phyloP scores from a whole-genome alignment of 176 grass and related monocot genomes.

The Avena atlantica region DNA sequence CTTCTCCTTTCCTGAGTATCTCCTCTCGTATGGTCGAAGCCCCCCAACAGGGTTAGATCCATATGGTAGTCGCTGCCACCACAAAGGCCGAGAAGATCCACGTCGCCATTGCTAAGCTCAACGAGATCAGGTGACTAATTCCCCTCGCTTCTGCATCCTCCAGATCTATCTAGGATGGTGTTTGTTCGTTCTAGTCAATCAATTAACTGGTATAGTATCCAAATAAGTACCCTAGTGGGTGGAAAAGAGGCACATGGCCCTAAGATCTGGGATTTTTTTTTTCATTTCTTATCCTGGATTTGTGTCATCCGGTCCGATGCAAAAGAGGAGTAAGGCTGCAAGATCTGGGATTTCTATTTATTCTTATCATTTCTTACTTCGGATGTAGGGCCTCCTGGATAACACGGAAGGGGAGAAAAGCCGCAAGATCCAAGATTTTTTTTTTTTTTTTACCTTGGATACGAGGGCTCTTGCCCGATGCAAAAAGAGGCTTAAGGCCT shows the following conservation, averaged over 20 bases:
- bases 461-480: too few relatives aligned
- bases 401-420: too few relatives aligned
- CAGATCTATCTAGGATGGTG: slow-evolving; percentile 15
- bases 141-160: background rate
- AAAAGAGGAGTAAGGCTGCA: background rate
- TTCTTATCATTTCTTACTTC: background rate
- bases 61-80: slow-evolving; percentile 44
- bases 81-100: slow-evolving; percentile 65
- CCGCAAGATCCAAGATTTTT: background rate
- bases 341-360: background rate
- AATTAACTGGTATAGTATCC: background rate
- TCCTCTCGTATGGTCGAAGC: slow-evolving; percentile 38
- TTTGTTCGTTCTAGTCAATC: background rate
- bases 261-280: background rate
- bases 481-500: too few relatives aligned
- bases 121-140: slow-evolving; percentile 69
- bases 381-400: too few relatives aligned
- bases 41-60: slow-evolving; percentile 35
- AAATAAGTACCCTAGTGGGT: too few relatives aligned
- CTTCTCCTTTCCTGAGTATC: slow-evolving; percentile 35
- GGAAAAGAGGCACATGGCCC: background rate
- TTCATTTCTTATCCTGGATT: background rate
- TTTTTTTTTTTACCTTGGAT: background rate
- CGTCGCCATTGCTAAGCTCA: slow-evolving; percentile 50
- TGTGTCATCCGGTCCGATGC: too few relatives aligned